Evolutionary conservation across 306 rosid species (phyloP).

Genomic region (Corylus americana): DNA sequence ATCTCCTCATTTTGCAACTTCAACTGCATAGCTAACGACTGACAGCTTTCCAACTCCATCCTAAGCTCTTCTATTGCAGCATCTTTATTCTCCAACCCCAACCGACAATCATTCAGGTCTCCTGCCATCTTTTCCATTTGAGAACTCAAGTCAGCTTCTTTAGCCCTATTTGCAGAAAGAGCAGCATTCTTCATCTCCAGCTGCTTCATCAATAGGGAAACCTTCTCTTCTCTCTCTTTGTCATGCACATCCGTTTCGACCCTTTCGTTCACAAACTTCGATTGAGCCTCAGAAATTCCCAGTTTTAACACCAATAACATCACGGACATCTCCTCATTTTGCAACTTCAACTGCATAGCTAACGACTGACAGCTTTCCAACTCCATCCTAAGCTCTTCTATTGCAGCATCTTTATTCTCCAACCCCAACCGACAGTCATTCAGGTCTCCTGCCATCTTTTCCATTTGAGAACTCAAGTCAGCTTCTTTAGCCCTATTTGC

Average conservation of each 20-base stretch:
- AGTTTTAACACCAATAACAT: constrained; percentile 59
- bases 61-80: constrained; percentile 41
- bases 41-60: constrained; percentile 53
- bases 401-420: constrained; percentile 39
- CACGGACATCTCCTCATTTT: constrained; percentile 68
- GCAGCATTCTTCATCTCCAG: constrained; percentile 52
- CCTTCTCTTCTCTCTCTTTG: constrained; percentile 46
- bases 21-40: constrained; percentile 46
- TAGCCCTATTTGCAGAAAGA: constrained; percentile 30
- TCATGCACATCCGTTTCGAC: constrained; percentile 38
- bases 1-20: constrained; percentile 73
- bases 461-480: constrained; percentile 47
- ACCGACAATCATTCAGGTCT: constrained; percentile 39
- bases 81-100: constrained; percentile 47
- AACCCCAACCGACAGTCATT: constrained; percentile 37
- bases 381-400: constrained; percentile 48
- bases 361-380: constrained; percentile 47
- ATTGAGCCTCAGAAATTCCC: constrained; percentile 60
- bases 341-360: constrained; percentile 54
- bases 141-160: constrained; percentile 55
- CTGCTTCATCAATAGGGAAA: constrained; percentile 47
- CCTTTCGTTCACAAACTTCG: constrained; percentile 42
- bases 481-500: constrained; percentile 51
- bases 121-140: constrained; percentile 35
- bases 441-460: constrained; percentile 38